Evolutionary conservation across 2,329 filamentous ascomycete genomes (phyloP), one percentile per base, ranked within the genome.

Genomic region (Penicillium sp.): DNA sequence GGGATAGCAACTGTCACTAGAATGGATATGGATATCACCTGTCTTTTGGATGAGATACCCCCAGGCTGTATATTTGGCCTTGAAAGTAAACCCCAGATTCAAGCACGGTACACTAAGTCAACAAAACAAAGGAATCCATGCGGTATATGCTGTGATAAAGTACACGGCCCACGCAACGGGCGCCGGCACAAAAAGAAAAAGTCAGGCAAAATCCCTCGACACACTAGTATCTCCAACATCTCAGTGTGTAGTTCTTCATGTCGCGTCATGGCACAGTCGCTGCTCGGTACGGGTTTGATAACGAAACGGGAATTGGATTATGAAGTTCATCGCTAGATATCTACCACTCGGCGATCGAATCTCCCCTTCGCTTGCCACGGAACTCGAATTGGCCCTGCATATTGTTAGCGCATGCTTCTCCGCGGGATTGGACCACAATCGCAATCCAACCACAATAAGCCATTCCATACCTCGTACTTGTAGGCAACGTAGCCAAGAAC

Each of bases 281-380:
- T 19, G 37, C 38, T 37, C 26, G 33, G 12, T 44, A 31, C 46
- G 19, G 32, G 19, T 10, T 33, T 37, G 29, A 29, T 47, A 37
- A 32, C n/a, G 32, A 42, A 35, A 45, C 41, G 42, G 40, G 39
- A 48, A 47, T 43, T 41, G 24, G 31, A 43, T 49, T 49, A 48
- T 52, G 17, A 10, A 24, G 41, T 35, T 38, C 42, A 45, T 45
- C 32, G 38, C 71, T 71, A 42, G 51, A 49, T 45, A 51, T 54
- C 62, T 73, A 97, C 69, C 79, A 91, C 72, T 97, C 90, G 48
- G 76, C 75, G 63, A 94, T 78, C n/a, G 84, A 77, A 66, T 97
- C 91, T 48, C 88, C 90, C 71, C 81, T 85, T 69, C 87, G 79
- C 84, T 97, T 97, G 51, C 83, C 91, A 61, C 89, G 81, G 61